A percentile compares a stretch with the other conserved stretches of the same genome.
These are phyloP conservation scores for Fusarium papillatum DNA, from an alignment of 2,329 filamentous ascomycete species.

Conservation along the genomic window DNA sequence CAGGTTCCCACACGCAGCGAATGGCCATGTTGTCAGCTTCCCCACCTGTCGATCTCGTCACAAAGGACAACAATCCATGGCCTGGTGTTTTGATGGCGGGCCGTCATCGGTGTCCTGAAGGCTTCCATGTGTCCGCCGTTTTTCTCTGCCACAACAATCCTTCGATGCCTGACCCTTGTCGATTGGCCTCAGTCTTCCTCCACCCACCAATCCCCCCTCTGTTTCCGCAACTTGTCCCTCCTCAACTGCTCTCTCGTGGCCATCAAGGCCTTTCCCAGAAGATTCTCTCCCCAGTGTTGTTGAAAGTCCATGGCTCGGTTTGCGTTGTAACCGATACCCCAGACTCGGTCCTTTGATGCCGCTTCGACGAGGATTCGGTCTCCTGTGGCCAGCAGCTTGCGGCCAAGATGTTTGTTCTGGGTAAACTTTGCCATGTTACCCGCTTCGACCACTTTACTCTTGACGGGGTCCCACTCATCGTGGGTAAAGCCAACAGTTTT, in stretches of 20 bases:
- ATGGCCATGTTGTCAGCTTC: conserved; percentile 12
- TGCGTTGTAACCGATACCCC: conserved; percentile 50
- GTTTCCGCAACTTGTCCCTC: not conserved
- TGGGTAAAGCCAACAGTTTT: conserved; percentile 43
- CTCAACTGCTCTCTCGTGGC: conserved; percentile 35
- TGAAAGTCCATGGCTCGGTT: conserved; percentile 44
- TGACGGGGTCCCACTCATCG: conserved; percentile 47
- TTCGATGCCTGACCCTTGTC: conserved; percentile 1
- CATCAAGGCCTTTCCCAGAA: conserved; percentile 49
- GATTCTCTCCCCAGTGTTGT: conserved; percentile 48
- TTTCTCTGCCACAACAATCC: not conserved
- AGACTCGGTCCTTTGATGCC: conserved; percentile 47
- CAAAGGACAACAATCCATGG: conserved; percentile 20
- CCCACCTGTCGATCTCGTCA: conserved; percentile 38
- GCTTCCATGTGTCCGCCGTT: conserved; percentile 22
- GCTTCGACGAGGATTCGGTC: conserved; percentile 49
- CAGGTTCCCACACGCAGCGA: conserved; percentile 6
- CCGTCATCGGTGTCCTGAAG: conserved; percentile 17
- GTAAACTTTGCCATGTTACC: conserved; percentile 52
- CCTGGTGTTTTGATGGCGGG: conserved; percentile 10
- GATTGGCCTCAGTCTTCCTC: conserved; percentile 4
- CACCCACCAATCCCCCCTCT: not conserved
- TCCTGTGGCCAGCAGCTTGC: conserved; percentile 48
- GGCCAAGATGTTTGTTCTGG: conserved; percentile 44
- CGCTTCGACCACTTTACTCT: conserved; percentile 47